phyloP scores from a whole-genome alignment of 2,329 filamentous ascomycete species.

The Talaromyces piceae region DNA sequence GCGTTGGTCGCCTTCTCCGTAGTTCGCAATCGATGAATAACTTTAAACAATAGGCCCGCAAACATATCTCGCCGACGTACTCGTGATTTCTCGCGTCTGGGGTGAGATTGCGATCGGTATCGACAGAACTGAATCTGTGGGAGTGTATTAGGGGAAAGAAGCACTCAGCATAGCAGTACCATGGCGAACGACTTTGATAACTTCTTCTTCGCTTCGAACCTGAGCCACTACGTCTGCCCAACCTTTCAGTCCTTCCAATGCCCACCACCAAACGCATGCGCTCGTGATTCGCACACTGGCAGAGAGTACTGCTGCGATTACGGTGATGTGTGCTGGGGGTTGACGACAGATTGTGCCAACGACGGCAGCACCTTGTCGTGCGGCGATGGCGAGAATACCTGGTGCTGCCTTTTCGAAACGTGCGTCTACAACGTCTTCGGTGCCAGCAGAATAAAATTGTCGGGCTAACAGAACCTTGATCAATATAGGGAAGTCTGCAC shows the following conservation, averaged over 20 bases:
- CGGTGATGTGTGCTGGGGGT: not conserved
- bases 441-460: not conserved
- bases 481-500: not conserved
- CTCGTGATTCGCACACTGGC: not conserved
- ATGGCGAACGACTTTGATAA: not conserved
- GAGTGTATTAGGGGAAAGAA: too few species aligned
- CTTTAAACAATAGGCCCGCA: too few species aligned
- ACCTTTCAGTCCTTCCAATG: not conserved
- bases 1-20: too few species aligned
- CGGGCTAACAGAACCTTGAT: not conserved
- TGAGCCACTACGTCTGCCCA: not conserved
- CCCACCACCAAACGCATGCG: not conserved
- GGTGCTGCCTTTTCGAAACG: not conserved
- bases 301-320: not conserved
- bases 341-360: not conserved
- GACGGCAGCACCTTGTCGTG: not conserved
- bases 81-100: too few species aligned
- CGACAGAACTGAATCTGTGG: too few species aligned
- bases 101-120: too few species aligned
- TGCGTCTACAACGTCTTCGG: not conserved
- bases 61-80: too few species aligned
- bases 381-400: not conserved
- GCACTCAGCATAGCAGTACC: too few species aligned
- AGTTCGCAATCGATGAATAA: too few species aligned
- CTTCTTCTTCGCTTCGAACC: not conserved